These are phyloP conservation scores for Coniosporium apollinis DNA, from an alignment of 495 filamentous ascomycete species.

Conservation along the genomic window DNA sequence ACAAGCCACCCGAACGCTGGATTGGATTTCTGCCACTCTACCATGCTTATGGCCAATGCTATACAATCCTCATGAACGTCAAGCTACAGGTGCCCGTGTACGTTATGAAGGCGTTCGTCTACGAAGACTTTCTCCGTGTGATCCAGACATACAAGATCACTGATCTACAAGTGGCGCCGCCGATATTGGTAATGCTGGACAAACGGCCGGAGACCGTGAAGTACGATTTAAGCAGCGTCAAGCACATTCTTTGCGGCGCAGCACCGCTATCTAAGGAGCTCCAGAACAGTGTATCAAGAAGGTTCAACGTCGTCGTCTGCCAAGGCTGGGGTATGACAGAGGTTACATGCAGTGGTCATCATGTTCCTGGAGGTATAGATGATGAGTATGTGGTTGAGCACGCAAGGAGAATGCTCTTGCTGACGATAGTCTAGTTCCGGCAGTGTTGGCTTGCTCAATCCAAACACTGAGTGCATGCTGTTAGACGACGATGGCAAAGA, in stretches of 20 bases:
- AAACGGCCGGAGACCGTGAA: conserved; percentile 21
- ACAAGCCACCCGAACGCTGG: conserved; percentile 19
- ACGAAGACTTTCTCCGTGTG: conserved; percentile 17
- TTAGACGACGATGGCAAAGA: conserved; percentile 23
- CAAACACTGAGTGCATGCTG: conserved; percentile 20
- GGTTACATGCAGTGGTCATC: conserved; percentile 18
- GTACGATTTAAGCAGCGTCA: conserved; percentile 22
- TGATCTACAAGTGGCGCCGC: conserved; percentile 19
- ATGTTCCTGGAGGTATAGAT: conserved; percentile 14
- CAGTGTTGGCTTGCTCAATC: conserved; percentile 17
- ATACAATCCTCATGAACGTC: conserved; percentile 17
- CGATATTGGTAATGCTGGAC: conserved; percentile 22
- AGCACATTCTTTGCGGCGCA: conserved; percentile 20
- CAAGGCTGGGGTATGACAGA: conserved; percentile 25
- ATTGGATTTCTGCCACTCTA: conserved; percentile 22
- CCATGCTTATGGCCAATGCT: conserved; percentile 23
- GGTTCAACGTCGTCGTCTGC: conserved; percentile 15
- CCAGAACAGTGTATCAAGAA: conserved; percentile 15
- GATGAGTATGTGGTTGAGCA: conserved; percentile 13
- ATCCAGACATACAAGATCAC: conserved; percentile 20
- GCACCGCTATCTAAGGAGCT: conserved; percentile 20
- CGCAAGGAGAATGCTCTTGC: background rate
- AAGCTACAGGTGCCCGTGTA: conserved; percentile 18
- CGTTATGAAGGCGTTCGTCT: conserved; percentile 22
- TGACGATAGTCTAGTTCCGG: conserved; percentile 12